Evolutionary conservation across 2,329 filamentous ascomycete species (phyloP).

Genomic region (Talaromyces sp.): DNA sequence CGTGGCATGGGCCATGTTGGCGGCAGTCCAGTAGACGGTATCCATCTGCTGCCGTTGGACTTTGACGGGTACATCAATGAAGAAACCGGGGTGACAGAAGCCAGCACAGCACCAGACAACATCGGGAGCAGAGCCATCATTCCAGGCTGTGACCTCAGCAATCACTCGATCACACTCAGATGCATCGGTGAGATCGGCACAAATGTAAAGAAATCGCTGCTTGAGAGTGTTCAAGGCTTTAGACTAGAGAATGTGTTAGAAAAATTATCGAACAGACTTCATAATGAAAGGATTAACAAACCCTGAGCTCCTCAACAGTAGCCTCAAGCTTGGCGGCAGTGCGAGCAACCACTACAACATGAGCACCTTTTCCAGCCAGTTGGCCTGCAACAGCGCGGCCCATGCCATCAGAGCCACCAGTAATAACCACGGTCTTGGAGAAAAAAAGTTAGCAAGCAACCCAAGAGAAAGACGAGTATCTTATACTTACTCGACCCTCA

Average conservation of each 20-base stretch:
- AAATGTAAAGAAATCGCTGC: constrained; percentile 82
- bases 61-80: constrained; percentile 71
- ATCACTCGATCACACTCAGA: constrained; percentile 72
- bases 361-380: constrained; percentile 80
- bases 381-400: constrained; percentile 74
- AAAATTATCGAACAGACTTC: background rate
- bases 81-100: constrained; percentile 71
- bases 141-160: constrained; percentile 75
- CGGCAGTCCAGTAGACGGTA: constrained; percentile 84
- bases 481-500: constrained; percentile 70
- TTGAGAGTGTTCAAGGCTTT: constrained; percentile 65
- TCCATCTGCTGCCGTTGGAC: constrained; percentile 80
- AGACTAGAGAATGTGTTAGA: constrained; percentile 49
- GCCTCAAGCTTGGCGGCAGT: constrained; percentile 72
- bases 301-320: constrained; percentile 68
- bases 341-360: constrained; percentile 82
- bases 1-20: constrained; percentile 81
- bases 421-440: constrained; percentile 82
- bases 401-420: constrained; percentile 91
- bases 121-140: constrained; percentile 72
- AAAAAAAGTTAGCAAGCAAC: constrained; percentile 15
- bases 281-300: constrained; percentile 34
- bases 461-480: background rate
- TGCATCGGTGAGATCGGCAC: constrained; percentile 75
- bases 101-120: constrained; percentile 92